Conservation (phyloP, 768 basidiomycete species). For the Trametes cubensis region DNA sequence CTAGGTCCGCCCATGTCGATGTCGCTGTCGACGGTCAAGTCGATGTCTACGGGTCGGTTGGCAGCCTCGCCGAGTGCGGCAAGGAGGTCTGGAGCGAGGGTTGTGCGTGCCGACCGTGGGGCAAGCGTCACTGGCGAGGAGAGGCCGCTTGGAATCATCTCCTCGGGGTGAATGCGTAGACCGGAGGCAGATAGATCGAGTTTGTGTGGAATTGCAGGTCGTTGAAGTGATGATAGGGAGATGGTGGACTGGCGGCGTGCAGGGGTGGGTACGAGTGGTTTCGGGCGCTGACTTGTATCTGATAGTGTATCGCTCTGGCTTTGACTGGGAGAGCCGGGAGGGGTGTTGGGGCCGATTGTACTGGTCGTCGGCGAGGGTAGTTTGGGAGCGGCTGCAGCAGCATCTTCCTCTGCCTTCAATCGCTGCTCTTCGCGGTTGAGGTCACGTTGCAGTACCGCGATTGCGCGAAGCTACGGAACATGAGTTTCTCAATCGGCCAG, state of each 20-base stretch:
- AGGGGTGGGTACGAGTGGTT: constrained; percentile 32
- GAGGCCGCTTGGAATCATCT: constrained; percentile 59
- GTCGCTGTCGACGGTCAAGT: constrained; percentile 51
- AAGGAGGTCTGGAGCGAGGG: constrained; percentile 60
- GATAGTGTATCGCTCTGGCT: constrained; percentile 15
- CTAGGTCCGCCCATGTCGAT: constrained; percentile 24
- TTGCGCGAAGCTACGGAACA: constrained; percentile 60
- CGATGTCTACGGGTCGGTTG: constrained; percentile 52
- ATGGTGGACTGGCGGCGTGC: constrained; percentile 71
- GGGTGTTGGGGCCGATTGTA: constrained; percentile 14
- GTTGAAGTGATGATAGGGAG: constrained; percentile 77
- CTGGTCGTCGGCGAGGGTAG: constrained; percentile 36
- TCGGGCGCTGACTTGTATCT: constrained; percentile 16
- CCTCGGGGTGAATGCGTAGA: constrained; percentile 66
- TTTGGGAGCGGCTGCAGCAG: constrained; percentile 38
- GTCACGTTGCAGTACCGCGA: constrained; percentile 73
- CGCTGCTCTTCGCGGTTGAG: constrained; percentile 62
- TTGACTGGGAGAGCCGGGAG: constrained; percentile 24
- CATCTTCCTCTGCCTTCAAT: constrained; percentile 46
- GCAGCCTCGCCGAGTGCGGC: constrained; percentile 42
- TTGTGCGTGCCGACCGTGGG: constrained; percentile 72
- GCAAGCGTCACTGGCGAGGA: constrained; percentile 82
- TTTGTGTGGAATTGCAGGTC: constrained; percentile 70
- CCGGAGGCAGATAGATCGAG: constrained; percentile 78
- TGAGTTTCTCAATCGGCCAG: neutral